Conservation (phyloP, 495 filamentous ascomycete species). For the Thermochaetoides thermophila region DNA sequence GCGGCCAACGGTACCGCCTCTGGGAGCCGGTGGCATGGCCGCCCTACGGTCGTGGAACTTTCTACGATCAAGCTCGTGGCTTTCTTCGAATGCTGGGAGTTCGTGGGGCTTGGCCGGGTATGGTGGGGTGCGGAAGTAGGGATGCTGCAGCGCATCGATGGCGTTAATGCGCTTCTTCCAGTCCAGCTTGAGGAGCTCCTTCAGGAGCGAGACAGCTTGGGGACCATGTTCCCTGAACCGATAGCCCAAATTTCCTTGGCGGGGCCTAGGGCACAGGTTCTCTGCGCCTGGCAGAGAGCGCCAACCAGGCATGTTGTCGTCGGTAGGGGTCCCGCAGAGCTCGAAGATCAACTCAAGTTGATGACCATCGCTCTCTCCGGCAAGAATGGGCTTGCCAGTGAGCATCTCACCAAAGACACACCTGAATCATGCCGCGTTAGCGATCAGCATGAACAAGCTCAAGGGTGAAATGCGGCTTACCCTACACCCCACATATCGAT, state of each 20-base stretch:
- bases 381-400: constrained; percentile 79
- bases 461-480: constrained; percentile 30
- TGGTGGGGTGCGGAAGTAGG: constrained; percentile 71
- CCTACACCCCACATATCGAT: constrained; percentile 98
- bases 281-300: constrained; percentile 67
- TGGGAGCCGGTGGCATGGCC: constrained; percentile 73
- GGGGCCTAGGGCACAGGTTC: constrained; percentile 47
- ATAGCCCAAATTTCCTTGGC: constrained; percentile 49
- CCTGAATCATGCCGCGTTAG: too few species aligned
- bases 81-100: constrained; percentile 79
- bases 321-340: constrained; percentile 81
- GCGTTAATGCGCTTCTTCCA: constrained; percentile 83
- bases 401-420: constrained; percentile 99
- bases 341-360: constrained; percentile 86
- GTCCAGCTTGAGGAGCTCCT: constrained; percentile 74
- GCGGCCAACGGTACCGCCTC: constrained; percentile 72
- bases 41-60: constrained; percentile 71
- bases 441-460: constrained; percentile 14
- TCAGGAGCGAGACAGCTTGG: constrained; percentile 61
- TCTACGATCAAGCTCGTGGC: constrained; percentile 85
- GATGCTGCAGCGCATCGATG: constrained; percentile 83
- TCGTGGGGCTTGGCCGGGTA: constrained; percentile 70
- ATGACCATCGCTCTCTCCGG: constrained; percentile 75
- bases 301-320: constrained; percentile 91
- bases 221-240: constrained; percentile 52